Evolutionary conservation across 2,329 filamentous ascomycete species (phyloP).

Genomic region (Xylariaceae sp.): DNA sequence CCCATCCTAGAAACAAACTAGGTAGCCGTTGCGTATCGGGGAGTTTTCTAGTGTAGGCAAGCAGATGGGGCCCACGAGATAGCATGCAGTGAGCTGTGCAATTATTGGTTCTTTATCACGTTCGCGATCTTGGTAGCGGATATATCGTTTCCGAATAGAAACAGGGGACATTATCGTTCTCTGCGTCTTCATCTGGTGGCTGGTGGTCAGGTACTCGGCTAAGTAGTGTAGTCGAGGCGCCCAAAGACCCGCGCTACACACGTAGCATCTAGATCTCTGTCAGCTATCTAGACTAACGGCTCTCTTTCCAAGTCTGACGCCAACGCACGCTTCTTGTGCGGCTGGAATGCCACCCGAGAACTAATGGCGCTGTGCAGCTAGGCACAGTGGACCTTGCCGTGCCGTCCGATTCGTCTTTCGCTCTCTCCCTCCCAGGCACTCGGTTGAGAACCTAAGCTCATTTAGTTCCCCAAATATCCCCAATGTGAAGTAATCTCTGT

Average conservation of each 20-base stretch:
- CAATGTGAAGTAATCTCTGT: too few species aligned
- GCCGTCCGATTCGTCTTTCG: conserved; percentile 24
- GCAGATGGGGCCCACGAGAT: too few species aligned
- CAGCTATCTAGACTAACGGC: conserved; percentile 24
- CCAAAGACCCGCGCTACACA: conserved; percentile 24
- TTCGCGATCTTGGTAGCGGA: too few species aligned
- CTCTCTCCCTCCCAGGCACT: conserved; percentile 6
- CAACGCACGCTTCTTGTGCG: conserved; percentile 23
- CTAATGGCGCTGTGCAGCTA: conserved; percentile 29
- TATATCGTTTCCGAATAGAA: neutral
- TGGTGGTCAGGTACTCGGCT: too few species aligned
- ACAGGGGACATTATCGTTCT: neutral
- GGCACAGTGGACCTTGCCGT: conserved; percentile 26
- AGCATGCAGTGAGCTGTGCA: conserved; percentile 5
- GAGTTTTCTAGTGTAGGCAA: too few species aligned
- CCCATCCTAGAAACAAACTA: conserved; percentile 10
- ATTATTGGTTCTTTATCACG: conserved; percentile 4
- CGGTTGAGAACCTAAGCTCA: conserved; percentile 17
- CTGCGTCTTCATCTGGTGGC: neutral
- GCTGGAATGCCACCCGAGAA: conserved; percentile 28
- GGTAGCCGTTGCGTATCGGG: conserved; percentile 12
- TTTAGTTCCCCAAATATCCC: too few species aligned
- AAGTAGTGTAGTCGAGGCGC: neutral
- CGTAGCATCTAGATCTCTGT: conserved; percentile 20
- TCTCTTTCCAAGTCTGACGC: too few species aligned